Conservation (phyloP, 75 land plant species). For the Picea sitchensis region DNA sequence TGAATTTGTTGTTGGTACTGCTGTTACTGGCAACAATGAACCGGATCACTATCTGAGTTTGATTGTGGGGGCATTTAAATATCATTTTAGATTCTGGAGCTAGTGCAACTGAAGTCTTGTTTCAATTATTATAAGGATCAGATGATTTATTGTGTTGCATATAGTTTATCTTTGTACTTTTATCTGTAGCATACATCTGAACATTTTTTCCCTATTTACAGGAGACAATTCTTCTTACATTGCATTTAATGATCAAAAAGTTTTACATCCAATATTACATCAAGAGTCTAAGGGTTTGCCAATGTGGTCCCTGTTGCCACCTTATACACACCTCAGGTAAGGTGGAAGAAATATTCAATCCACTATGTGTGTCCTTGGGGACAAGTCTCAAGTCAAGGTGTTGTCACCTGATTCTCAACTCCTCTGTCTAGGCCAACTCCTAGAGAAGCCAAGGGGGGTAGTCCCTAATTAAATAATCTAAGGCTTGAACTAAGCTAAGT, state of each 20-base stretch:
- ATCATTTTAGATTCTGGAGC: not conserved
- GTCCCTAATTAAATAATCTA: too few relatives aligned
- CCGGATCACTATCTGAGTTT: not conserved
- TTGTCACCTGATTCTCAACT: too few relatives aligned
- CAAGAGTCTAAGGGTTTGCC: too few relatives aligned
- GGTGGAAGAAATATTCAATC: too few relatives aligned
- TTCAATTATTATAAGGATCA: not conserved
- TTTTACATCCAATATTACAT: not conserved
- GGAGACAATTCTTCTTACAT: not conserved
- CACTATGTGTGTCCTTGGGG: too few relatives aligned
- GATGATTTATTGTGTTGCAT: not conserved
- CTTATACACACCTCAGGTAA: too few relatives aligned
- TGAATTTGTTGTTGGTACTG: not conserved
- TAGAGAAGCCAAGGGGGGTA: too few relatives aligned
- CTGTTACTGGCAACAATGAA: not conserved
- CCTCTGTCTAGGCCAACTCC: too few relatives aligned
- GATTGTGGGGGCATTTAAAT: not conserved
- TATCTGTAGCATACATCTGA: not conserved
- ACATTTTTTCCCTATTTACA: not conserved
- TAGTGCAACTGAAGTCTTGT: not conserved
- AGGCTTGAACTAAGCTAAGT: too few relatives aligned
- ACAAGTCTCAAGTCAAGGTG: too few relatives aligned
- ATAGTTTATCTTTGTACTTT: not conserved
- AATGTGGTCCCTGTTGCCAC: too few relatives aligned
- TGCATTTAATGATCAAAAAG: not conserved